Evolutionary conservation across 768 basidiomycete species (phyloP).

Genomic region (Piloderma croceum): DNA sequence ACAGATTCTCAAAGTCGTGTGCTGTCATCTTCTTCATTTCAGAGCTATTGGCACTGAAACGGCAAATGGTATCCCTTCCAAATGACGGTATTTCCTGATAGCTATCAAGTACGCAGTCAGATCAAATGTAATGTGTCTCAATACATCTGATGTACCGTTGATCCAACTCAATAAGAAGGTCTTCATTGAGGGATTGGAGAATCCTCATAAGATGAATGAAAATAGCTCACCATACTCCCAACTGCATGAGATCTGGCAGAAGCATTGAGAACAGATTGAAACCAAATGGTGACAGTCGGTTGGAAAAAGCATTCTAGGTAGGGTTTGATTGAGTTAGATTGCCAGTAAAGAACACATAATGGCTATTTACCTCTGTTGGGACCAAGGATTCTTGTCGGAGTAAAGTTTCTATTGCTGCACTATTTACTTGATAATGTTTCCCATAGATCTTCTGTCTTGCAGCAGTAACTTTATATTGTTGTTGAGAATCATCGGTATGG

Average conservation of each 20-base stretch:
- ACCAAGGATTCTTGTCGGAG: constrained; percentile 25
- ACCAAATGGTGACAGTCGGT: constrained; percentile 10
- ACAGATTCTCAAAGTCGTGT: constrained; percentile 34
- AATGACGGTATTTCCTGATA: constrained; percentile 28
- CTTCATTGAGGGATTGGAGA: constrained; percentile 19
- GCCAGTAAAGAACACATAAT: not conserved
- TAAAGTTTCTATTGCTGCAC: constrained; percentile 19
- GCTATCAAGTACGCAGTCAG: constrained; percentile 14
- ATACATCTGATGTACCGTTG: constrained; percentile 17
- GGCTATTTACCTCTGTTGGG: constrained; percentile 22
- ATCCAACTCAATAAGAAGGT: constrained; percentile 11
- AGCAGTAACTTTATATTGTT: constrained; percentile 5
- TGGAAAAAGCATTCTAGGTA: constrained; percentile 33
- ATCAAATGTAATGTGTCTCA: not conserved
- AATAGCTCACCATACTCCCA: constrained; percentile 32
- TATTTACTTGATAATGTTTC: constrained; percentile 20
- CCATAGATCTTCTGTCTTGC: constrained; percentile 25
- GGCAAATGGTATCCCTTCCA: constrained; percentile 24
- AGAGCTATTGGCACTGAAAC: constrained; percentile 27
- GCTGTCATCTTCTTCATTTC: constrained; percentile 31
- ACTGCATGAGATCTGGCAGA: constrained; percentile 32
- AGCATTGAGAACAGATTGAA: constrained; percentile 26
- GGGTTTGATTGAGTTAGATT: not conserved
- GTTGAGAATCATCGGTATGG: constrained; percentile 11
- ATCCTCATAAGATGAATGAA: constrained; percentile 32